A percentile compares a stretch with the other conserved stretches of the same genome.
Evolutionary conservation across 306 rosid species (phyloP).

Genomic region (Cucumis cinereus): DNA sequence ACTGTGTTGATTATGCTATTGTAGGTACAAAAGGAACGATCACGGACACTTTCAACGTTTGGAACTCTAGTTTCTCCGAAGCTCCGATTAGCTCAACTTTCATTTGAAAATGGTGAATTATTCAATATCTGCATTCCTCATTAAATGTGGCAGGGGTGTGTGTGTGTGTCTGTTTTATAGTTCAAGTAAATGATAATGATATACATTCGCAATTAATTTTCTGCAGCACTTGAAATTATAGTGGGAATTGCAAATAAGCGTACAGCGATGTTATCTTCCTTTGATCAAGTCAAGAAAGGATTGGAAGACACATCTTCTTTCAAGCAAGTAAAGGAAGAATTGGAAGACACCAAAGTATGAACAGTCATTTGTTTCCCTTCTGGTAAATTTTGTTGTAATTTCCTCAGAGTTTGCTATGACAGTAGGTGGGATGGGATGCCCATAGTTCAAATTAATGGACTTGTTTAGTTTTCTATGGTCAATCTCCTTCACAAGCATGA

Average conservation of each 20-base stretch:
- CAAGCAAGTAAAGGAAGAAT: constrained; percentile 34
- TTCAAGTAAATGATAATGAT: neutral
- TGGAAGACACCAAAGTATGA: constrained; percentile 8
- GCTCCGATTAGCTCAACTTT: constrained; percentile 69
- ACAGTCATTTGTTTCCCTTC: neutral
- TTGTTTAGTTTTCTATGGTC: neutral
- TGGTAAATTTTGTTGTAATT: neutral
- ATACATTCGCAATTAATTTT: neutral
- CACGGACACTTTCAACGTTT: constrained; percentile 50
- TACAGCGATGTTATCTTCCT: constrained; percentile 36
- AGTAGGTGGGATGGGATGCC: neutral
- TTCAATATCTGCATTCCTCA: neutral
- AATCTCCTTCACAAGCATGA: neutral
- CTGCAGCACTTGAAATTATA: constrained; percentile 61
- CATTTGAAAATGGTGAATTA: constrained; percentile 65
- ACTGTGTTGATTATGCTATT: constrained; percentile 8
- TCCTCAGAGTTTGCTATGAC: neutral
- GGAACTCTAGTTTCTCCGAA: constrained; percentile 82
- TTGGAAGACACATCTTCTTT: constrained; percentile 32
- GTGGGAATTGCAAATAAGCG: constrained; percentile 69
- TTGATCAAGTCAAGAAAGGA: constrained; percentile 37
- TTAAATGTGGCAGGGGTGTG: neutral
- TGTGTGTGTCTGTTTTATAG: neutral
- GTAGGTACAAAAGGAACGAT: constrained; percentile 55
- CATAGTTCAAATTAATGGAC: neutral